phyloP scores from a whole-genome alignment of 1,284 basidiomycete genomes.

The Moniliella sp. region DNA sequence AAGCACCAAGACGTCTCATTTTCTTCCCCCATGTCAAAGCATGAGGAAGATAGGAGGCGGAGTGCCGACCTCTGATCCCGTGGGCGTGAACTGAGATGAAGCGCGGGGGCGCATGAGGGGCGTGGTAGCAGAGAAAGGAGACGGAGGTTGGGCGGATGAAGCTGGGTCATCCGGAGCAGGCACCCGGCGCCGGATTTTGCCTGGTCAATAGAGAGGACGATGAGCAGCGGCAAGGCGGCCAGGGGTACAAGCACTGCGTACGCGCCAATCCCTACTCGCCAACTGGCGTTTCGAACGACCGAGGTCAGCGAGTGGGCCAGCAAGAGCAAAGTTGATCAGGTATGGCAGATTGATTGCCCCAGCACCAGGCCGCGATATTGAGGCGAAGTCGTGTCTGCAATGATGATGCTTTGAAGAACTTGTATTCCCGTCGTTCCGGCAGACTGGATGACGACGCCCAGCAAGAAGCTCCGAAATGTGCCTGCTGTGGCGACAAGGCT shows the following conservation, averaged over 20 bases:
- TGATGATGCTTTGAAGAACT: slow-evolving; percentile 38
- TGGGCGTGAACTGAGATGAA: too few species aligned
- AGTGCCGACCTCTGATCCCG: too few species aligned
- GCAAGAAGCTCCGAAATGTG: slow-evolving; percentile 40
- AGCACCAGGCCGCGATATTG: slow-evolving; percentile 55
- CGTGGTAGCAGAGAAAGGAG: too few species aligned
- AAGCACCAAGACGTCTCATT: slow-evolving; percentile 8
- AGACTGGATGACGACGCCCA: slow-evolving; percentile 40
- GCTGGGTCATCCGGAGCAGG: too few species aligned
- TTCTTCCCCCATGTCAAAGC: too few species aligned
- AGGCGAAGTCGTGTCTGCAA: slow-evolving; percentile 55
- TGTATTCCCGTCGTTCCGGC: slow-evolving; percentile 32
- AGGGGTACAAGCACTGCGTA: slow-evolving; percentile 22
- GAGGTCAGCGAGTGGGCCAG: slow-evolving; percentile 47
- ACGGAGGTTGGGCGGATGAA: too few species aligned
- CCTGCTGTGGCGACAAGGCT: slow-evolving; percentile 48
- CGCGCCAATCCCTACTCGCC: slow-evolving; percentile 57
- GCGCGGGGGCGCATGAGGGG: too few species aligned
- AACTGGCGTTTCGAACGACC: slow-evolving; percentile 40
- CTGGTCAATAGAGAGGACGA: slow-evolving; percentile 21
- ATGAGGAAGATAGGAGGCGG: too few species aligned
- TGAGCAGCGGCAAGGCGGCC: slow-evolving; percentile 20
- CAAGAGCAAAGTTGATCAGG: slow-evolving; percentile 41
- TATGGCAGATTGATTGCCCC: slow-evolving; percentile 45
- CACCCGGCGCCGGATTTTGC: too few species aligned